A percentile compares a stretch with the other conserved stretches of the same genome.
phyloP scores from a whole-genome alignment of 2,329 filamentous ascomycete species.

The Penicillium glabrum region DNA sequence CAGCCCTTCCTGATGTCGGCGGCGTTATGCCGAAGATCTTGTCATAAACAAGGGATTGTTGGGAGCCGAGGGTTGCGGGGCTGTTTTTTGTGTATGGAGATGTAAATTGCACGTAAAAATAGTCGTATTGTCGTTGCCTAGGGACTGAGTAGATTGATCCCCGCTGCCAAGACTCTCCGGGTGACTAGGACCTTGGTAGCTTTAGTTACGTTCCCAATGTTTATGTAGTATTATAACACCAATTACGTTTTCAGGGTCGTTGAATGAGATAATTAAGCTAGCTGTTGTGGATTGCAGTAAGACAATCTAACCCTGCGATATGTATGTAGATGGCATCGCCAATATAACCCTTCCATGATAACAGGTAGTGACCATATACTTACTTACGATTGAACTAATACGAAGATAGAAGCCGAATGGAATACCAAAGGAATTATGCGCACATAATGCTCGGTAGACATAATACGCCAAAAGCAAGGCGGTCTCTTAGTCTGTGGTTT shows the following conservation, averaged over 20 bases:
- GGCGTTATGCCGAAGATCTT: background rate
- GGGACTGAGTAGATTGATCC: background rate
- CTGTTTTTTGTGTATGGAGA: background rate
- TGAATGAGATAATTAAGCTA: background rate
- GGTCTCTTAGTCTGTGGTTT: background rate
- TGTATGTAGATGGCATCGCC: background rate
- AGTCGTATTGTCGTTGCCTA: constrained; percentile 5
- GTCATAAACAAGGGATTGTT: background rate
- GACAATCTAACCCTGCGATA: background rate
- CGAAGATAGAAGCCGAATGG: background rate
- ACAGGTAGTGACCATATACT: background rate
- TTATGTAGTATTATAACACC: background rate
- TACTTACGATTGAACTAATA: background rate
- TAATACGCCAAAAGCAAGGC: background rate
- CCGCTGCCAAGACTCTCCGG: constrained; percentile 2
- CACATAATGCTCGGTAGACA: background rate
- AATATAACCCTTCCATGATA: background rate
- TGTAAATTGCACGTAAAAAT: background rate
- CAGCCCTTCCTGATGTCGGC: background rate
- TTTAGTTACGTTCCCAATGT: background rate
- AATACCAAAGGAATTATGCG: background rate
- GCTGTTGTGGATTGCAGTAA: background rate
- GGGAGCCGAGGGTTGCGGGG: background rate
- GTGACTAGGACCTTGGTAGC: background rate
- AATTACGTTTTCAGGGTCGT: background rate